Evolutionary conservation across 768 basidiomycete species (phyloP), one percentile per base, ranked within the genome.

Genomic region (Trametes cinnabarina): DNA sequence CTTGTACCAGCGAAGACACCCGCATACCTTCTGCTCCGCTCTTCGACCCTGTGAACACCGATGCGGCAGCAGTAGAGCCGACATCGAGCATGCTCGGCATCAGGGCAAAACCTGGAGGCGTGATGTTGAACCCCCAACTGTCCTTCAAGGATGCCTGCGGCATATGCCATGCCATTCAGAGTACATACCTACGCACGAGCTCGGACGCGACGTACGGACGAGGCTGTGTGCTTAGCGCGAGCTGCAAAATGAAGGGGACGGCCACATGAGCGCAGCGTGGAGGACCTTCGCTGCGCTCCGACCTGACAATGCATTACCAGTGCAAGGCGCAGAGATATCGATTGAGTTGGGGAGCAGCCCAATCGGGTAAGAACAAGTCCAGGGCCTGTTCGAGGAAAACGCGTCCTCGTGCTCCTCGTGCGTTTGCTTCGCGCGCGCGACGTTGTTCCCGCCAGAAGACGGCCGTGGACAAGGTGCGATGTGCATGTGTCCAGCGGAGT

Each of bases 371-470:
- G 20, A 35, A 54, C 53, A 54, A 54, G 53, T 20, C 11, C 44
- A 23, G n/a, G 37, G 25, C 44, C 53, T 34, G 34, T 15, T 25
- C 23, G 20, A 17, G 52, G 22, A 26, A 30, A 8, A 43, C 50
- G 53, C 43, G 41, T 26, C 44, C 22, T 46, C 23, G 44, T 23
- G 4, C 6, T 9, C 23, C 44, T 46, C 44, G 25, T 26, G 25
- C 4, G 9, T 17, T 7, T 15, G 15, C 44, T 15, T 28, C 41
- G 41, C 6, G 10, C 42, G 20, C 15, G 34, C 43, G 53, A 39
- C 44, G 37, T 54, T 54, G 42, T 54, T 54, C 53, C 34, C 53
- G 35, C 53, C 43, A 47, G 53, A 54, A 54, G 44, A 26, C 22
- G 12, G 34, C 20, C 53, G 53, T 54, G 53, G 44, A 42, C 44